Evolutionary conservation across 106 monocot species (phyloP).

Genomic region (Phalaenopsis aphrodite): DNA sequence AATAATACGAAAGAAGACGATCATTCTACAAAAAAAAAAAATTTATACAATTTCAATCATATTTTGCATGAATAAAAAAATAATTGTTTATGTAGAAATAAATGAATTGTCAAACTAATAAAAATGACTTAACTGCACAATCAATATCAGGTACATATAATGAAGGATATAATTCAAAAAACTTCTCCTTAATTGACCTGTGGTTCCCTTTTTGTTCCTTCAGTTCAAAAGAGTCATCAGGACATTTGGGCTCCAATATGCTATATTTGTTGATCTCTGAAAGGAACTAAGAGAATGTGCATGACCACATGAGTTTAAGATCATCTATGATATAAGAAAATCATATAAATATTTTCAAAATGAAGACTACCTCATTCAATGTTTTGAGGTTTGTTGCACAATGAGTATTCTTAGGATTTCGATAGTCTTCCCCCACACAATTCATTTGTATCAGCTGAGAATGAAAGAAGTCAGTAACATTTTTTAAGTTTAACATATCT

Average conservation of each 20-base stretch:
- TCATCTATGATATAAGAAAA: no score
- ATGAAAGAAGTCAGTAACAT: not conserved
- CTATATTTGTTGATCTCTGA: not conserved
- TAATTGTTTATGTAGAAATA: not conserved
- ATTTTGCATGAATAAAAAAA: not conserved
- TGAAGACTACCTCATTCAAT: not conserved
- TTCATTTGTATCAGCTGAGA: not conserved
- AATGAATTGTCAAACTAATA: not conserved
- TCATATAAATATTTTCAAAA: no score
- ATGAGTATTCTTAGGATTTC: not conserved
- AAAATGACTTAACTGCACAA: not conserved
- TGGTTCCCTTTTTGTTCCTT: not conserved
- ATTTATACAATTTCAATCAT: not conserved
- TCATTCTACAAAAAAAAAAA: not conserved
- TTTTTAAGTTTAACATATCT: no score
- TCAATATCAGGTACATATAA: not conserved
- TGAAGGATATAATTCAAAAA: not conserved
- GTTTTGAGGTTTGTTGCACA: not conserved
- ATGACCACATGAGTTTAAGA: not conserved
- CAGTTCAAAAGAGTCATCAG: not conserved
- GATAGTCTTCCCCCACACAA: not conserved
- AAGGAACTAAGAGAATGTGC: not conserved
- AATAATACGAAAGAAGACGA: constrained; percentile 16
- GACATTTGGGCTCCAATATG: constrained; percentile 4
- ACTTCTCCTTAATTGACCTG: not conserved